Evolutionary conservation across 2,329 filamentous ascomycete species (phyloP), one percentile per base, ranked within the genome.

Genomic region (Beauveria bassiana): DNA sequence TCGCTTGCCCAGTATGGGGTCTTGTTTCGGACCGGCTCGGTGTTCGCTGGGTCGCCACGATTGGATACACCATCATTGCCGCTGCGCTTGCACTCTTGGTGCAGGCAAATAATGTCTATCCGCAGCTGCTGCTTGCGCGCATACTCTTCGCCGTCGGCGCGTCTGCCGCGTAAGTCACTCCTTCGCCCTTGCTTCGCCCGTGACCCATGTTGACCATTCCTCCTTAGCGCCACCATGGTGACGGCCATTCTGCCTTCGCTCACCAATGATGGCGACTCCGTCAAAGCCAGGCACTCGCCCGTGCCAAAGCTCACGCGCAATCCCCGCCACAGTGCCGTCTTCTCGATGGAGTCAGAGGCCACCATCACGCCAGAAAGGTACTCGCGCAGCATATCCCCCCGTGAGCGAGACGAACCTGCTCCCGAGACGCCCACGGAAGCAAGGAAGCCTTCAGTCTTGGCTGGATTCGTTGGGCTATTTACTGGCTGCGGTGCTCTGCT

Each of bases 401-500:
- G 68, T 53, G 71, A 71, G 12, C 64, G 66, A 20, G 63, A 65
- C 12, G 59, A 65, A 3, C 58, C 64, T 14, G 66, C 65, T 24
- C 62, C 60, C 58, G 63, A 57, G 46, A 64, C 66, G 4, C 67
- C 63, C 49, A 65, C 64, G 45, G 68, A 65, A 67, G 71, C 66
- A 51, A 74, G 75, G n/a, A 81, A 81, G 64, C 80, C 83, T 1
- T 80, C 81, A 1, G 78, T 79, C 20, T 81, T 99, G 28, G 93
- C 95, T 18, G 95, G 95, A 0, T 86, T 93, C 56, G 95, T 99
- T 5, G 95, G 95, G 5, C 79, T 96, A 62, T 96, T 96, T 71
- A 96, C 95, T 8, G 95, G 95, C 26, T 91, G 90, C 68, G 95
- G 95, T 63, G 95, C 95, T 16, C 81, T 99, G 5, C 81, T 99